A percentile compares a stretch with the other conserved stretches of the same genome.
These are phyloP conservation scores for Fusarium temperatum DNA, from an alignment of 2,329 filamentous ascomycete genomes.

Conservation along the genomic window DNA sequence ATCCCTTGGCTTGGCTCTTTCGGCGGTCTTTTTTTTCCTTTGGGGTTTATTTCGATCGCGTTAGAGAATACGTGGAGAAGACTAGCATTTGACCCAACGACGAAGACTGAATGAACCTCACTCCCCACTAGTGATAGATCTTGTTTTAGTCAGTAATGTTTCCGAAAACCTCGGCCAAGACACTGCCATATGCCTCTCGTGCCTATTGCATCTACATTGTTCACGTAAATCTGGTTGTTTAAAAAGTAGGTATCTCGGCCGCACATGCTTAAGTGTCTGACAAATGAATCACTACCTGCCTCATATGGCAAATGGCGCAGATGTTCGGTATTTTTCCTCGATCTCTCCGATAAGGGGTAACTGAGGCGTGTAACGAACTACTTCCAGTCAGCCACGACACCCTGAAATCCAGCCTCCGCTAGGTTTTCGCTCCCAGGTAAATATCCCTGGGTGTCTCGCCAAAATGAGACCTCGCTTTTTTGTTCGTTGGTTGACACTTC, in stretches of 20 bases:
- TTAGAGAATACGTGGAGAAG: conserved; percentile 2
- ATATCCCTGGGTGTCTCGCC: neutral
- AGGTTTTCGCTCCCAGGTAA: neutral
- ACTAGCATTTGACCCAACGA: neutral
- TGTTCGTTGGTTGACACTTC: neutral
- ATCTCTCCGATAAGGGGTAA: neutral
- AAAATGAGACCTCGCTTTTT: neutral
- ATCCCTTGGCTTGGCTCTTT: neutral
- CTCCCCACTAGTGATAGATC: conserved; percentile 12
- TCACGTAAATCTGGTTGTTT: neutral
- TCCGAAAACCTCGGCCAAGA: conserved; percentile 15
- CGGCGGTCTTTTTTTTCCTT: neutral
- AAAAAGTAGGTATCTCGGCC: neutral
- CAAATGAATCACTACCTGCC: conserved; percentile 1
- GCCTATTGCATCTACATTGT: neutral
- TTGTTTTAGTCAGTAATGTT: conserved; percentile 1
- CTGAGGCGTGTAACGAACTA: neutral
- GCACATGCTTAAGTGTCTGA: neutral
- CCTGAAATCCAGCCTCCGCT: neutral
- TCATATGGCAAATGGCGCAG: neutral
- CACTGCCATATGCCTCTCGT: neutral
- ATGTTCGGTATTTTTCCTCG: neutral
- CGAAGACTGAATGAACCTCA: neutral
- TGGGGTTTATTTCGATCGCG: neutral
- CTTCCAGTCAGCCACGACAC: neutral